Evolutionary conservation across 2,329 filamentous ascomycete species (phyloP).

Genomic region (Fusarium foetens): DNA sequence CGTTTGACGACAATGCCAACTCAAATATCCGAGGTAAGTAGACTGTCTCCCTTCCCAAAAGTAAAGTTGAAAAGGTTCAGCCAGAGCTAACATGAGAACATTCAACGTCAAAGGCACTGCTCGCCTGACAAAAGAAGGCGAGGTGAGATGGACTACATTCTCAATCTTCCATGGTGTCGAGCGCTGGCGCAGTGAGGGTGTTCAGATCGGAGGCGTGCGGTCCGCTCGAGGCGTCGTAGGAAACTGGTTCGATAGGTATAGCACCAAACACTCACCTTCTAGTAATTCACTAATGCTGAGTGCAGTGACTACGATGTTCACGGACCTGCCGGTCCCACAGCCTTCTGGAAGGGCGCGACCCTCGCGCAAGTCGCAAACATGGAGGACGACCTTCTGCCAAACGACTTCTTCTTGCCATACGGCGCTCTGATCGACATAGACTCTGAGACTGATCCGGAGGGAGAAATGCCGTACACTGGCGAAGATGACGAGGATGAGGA

Average conservation of each 20-base stretch:
- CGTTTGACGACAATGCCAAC: constrained; percentile 75
- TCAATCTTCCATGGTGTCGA: constrained; percentile 72
- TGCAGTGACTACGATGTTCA: constrained; percentile 70
- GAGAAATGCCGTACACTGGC: constrained; percentile 42
- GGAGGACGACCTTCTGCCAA: constrained; percentile 48
- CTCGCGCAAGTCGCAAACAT: constrained; percentile 42
- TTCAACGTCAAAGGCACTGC: constrained; percentile 63
- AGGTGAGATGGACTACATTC: constrained; percentile 78
- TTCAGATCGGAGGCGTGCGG: constrained; percentile 75
- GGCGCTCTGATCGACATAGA: constrained; percentile 36
- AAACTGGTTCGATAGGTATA: constrained; percentile 80
- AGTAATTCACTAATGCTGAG: background rate
- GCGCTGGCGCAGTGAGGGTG: constrained; percentile 79
- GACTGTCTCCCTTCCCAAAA: background rate
- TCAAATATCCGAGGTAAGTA: constrained; percentile 70
- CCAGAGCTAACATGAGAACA: constrained; percentile 33
- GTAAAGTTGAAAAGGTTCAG: background rate
- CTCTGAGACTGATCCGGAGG: constrained; percentile 39
- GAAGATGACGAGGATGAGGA: constrained; percentile 30
- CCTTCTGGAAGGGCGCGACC: constrained; percentile 80
- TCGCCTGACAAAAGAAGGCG: constrained; percentile 73
- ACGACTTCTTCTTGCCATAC: constrained; percentile 47
- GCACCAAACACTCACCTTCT: background rate
- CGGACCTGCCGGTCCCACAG: constrained; percentile 78
- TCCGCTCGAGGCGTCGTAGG: constrained; percentile 76